Base-by-base conservation (phyloP, 345 rosid species). In the Gossypium ekmanianum region DNA sequence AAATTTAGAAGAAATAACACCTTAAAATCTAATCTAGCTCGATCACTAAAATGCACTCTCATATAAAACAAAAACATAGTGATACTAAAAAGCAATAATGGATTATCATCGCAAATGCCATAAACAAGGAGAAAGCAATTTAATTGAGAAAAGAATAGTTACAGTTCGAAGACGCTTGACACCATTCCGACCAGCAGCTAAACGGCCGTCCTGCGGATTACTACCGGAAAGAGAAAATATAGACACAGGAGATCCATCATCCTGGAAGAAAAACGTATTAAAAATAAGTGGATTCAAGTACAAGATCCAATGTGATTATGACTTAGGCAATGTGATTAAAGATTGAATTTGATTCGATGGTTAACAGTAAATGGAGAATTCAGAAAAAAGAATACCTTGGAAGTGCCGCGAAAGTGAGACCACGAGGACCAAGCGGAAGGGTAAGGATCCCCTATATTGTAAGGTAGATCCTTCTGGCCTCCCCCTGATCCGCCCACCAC, bases 161-260 rank as follows among this genome's bases (percentile, higher is more conserved):
- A 95, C 99, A 11, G 99, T 95, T 34, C 98, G 98, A 51, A 95
- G 98, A 65, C 99, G 98, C 87, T 93, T 95, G 81, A 95, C 96
- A 64, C 99, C 99, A 74, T 95, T 95, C 41, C 98, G 86, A 27
- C 92, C 99, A 51, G 99, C 99, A 51, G 93, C 93, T 76, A 95
- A 77, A 83, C 89, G 99, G 18, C 94, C 97, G 70, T 95, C 99
- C 81, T 91, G 96, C 64, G 94, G 84, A 80, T 77, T 93, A 79
- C 85, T 91, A 20, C 93, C 97, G 50, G 96, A 84, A 52, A 95
- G 88, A 57, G 96, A 72, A 76, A 93, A 95, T 51, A 95, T 79
- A 8, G 99, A 95, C 73, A 95, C 99, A 34, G 88, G 88, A 85
- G 97, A 90, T 71, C 97, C 99, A 79, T 95, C 99, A 73, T 95